A percentile compares a stretch with the other conserved stretches of the same genome.
phyloP scores from a whole-genome alignment of 73 alveolate genomes.

The Tetrahymena thermophila region DNA sequence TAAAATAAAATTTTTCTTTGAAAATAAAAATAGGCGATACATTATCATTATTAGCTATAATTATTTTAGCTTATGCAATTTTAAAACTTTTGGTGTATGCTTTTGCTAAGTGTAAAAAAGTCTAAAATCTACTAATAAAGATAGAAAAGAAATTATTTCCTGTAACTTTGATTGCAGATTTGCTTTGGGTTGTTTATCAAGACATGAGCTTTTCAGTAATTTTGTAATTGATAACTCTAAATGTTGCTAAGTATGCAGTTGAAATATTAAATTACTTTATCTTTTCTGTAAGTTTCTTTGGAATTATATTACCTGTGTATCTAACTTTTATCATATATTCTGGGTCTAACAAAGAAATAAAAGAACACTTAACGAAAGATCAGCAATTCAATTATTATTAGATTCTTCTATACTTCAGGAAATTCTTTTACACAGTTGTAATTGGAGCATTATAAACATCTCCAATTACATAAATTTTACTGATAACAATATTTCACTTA shows the following conservation, averaged over 20 bases:
- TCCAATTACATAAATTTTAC: neutral
- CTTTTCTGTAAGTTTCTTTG: neutral
- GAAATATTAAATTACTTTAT: neutral
- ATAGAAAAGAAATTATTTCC: neutral
- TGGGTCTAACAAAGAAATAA: no score
- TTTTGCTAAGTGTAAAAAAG: neutral
- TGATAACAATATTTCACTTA: no score
- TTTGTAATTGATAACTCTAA: neutral
- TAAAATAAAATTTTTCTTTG: no score
- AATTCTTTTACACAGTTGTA: neutral
- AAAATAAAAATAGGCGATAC: neutral
- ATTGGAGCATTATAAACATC: neutral
- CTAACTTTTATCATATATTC: no score
- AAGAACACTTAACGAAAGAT: neutral
- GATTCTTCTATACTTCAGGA: neutral
- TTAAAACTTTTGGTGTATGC: neutral
- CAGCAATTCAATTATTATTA: no score
- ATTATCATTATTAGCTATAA: neutral
- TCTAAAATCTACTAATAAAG: neutral
- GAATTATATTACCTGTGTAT: no score
- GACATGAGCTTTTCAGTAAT: neutral
- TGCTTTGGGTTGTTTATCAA: neutral
- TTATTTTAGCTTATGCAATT: neutral
- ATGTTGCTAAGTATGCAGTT: neutral
- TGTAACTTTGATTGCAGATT: neutral